Percentiles rank a stretch among this genome's conserved stretches.
Conservation (phyloP, 2,329 filamentous ascomycete genomes). For the Xylariaceae sp. region DNA sequence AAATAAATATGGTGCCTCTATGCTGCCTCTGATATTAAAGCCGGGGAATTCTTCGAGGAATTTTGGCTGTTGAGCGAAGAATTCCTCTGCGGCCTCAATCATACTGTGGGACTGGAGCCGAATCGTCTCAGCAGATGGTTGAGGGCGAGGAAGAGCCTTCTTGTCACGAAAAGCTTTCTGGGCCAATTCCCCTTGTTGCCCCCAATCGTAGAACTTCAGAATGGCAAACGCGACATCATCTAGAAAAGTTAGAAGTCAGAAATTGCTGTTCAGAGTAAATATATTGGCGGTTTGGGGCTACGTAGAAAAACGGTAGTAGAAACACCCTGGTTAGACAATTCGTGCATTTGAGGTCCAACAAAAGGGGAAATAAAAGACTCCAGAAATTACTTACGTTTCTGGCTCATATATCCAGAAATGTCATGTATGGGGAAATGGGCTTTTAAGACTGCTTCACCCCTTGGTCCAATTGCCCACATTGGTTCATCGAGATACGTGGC, state of each 20-base stretch:
- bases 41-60: slow-evolving; percentile 13
- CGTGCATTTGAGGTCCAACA: too few species aligned
- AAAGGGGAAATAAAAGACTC: too few species aligned
- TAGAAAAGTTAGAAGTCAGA: too few species aligned
- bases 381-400: too few species aligned
- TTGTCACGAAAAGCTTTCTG: background rate
- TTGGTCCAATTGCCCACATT: slow-evolving; percentile 7
- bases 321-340: too few species aligned
- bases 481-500: slow-evolving; percentile 14
- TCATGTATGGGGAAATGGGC: slow-evolving; percentile 14
- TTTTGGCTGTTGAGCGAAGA: slow-evolving; percentile 13
- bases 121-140: background rate
- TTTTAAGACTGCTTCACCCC: background rate
- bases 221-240: slow-evolving; percentile 9
- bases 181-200: background rate
- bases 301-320: too few species aligned
- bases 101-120: background rate
- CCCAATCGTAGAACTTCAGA: background rate
- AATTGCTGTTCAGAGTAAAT: too few species aligned
- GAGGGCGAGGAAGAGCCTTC: background rate
- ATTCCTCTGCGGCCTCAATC: slow-evolving; percentile 1
- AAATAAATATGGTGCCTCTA: slow-evolving; percentile 14
- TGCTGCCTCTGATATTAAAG: background rate
- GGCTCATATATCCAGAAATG: background rate
- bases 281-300: too few species aligned